Conservation (phyloP, 805 yeast genomes). For the Metschnikowia continentalis region DNA sequence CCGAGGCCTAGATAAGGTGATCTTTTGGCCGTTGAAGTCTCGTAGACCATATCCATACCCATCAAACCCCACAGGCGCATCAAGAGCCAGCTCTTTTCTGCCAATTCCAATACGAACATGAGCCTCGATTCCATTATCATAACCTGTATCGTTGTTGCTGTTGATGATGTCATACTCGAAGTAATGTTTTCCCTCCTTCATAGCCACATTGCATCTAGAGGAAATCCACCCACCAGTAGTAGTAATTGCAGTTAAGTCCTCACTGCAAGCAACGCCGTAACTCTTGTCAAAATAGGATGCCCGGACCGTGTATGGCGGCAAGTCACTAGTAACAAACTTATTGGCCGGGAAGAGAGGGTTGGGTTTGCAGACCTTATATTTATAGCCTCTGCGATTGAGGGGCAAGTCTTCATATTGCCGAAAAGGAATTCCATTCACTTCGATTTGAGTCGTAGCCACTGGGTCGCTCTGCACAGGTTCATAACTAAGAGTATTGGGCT, state of each 20-base stretch:
- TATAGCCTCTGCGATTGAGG: conserved; percentile 71
- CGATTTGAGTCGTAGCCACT: conserved; percentile 9
- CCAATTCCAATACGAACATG: conserved; percentile 84
- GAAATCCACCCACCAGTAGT: conserved; percentile 77
- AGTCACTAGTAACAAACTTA: conserved; percentile 68
- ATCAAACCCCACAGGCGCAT: conserved; percentile 95
- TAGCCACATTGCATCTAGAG: conserved; percentile 65
- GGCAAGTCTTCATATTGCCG: conserved; percentile 72
- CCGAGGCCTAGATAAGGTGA: conserved; percentile 69
- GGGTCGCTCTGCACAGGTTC: conserved; percentile 13
- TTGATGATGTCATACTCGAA: conserved; percentile 66
- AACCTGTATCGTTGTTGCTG: conserved; percentile 44
- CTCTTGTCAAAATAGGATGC: conserved; percentile 69
- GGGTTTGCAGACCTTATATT: conserved; percentile 75
- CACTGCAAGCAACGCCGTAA: conserved; percentile 42
- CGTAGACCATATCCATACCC: conserved; percentile 90
- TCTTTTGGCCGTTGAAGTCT: conserved; percentile 68
- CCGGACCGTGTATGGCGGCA: conserved; percentile 59
- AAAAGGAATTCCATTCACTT: conserved; percentile 25
- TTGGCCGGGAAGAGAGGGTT: conserved; percentile 53
- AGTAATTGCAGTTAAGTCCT: conserved; percentile 41
- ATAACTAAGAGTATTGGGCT: conserved; percentile 30
- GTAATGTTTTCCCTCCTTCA: conserved; percentile 76
- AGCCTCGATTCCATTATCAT: conserved; percentile 23
- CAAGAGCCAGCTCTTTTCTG: conserved; percentile 81